Conservation (phyloP, 805 yeast species). For the Kodamaea kaohsiungensis region DNA sequence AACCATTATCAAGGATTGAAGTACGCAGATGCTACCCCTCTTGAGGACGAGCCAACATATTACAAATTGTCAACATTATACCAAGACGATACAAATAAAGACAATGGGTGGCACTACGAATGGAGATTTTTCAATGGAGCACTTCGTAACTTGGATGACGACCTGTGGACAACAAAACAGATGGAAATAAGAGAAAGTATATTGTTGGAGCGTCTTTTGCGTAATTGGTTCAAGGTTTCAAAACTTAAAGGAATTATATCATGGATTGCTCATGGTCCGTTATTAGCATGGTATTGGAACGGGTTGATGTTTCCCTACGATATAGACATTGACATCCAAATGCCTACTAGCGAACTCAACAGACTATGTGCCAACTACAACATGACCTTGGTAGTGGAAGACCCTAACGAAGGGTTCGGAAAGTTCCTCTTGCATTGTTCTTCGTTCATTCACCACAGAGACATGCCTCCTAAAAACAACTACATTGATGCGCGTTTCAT, state of each 20-base stretch:
- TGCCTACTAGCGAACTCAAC: constrained; percentile 16
- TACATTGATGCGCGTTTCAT: constrained; percentile 19
- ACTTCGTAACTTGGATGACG: background rate
- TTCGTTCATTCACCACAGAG: constrained; percentile 33
- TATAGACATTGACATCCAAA: constrained; percentile 17
- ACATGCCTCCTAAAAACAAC: constrained; percentile 23
- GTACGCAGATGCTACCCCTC: constrained; percentile 10
- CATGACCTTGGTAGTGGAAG: constrained; percentile 17
- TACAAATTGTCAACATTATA: constrained; percentile 21
- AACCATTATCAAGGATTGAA: constrained; percentile 18
- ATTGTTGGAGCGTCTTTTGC: constrained; percentile 12
- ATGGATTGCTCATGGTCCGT: constrained; percentile 19
- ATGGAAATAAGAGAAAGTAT: constrained; percentile 13
- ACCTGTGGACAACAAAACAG: constrained; percentile 10
- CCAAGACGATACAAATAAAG: constrained; percentile 12
- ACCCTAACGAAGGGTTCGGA: constrained; percentile 20
- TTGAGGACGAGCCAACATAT: constrained; percentile 19
- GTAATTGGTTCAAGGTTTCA: constrained; percentile 16
- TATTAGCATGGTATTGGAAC: constrained; percentile 19
- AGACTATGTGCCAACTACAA: constrained; percentile 11
- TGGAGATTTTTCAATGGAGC: constrained; percentile 25
- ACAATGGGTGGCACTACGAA: constrained; percentile 21
- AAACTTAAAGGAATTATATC: constrained; percentile 10
- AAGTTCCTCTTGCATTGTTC: constrained; percentile 32
- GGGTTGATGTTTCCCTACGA: constrained; percentile 18